phyloP scores from a whole-genome alignment of 768 basidiomycete species.

The Lentinula guzmanii region DNA sequence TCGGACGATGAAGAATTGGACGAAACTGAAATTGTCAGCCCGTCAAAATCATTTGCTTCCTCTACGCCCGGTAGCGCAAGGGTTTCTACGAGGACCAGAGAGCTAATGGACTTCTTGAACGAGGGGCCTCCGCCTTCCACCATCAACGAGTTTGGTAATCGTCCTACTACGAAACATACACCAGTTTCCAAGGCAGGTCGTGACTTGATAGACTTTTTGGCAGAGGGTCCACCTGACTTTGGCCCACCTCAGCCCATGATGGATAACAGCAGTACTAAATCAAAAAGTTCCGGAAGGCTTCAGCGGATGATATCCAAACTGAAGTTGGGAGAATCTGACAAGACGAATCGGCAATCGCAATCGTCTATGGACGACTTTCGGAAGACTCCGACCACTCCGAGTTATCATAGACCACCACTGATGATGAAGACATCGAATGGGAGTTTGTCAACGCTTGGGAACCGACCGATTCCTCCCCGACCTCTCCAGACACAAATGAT shows the following conservation, averaged over 20 bases:
- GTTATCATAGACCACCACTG: conserved; percentile 16
- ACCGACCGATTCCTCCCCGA: conserved; percentile 57
- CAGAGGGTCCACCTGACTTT: conserved; percentile 43
- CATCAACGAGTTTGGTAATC: conserved; percentile 46
- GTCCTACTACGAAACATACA: conserved; percentile 11
- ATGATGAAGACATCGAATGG: conserved; percentile 26
- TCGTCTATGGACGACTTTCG: conserved; percentile 18
- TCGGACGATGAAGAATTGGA: conserved; percentile 54
- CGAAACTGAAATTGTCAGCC: conserved; percentile 14
- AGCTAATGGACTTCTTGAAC: conserved; percentile 51
- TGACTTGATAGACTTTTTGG: conserved; percentile 53
- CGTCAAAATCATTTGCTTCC: conserved; percentile 10
- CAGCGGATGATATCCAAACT: conserved; percentile 83
- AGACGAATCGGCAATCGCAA: conserved; percentile 12
- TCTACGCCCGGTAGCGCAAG: conserved; percentile 5
- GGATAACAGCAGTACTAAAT: conserved; percentile 19
- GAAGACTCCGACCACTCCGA: conserved; percentile 20
- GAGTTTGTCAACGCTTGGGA: conserved; percentile 45
- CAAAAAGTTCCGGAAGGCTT: conserved; percentile 54
- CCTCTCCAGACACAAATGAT: conserved; percentile 34
- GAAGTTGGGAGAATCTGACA: conserved; percentile 43
- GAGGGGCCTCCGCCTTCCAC: conserved; percentile 44
- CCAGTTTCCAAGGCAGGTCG: conserved; percentile 38
- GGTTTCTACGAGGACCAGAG: conserved; percentile 41
- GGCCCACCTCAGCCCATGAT: conserved; percentile 22